Base-by-base conservation (phyloP, 306 rosid species). In the Quercus ilex region DNA sequence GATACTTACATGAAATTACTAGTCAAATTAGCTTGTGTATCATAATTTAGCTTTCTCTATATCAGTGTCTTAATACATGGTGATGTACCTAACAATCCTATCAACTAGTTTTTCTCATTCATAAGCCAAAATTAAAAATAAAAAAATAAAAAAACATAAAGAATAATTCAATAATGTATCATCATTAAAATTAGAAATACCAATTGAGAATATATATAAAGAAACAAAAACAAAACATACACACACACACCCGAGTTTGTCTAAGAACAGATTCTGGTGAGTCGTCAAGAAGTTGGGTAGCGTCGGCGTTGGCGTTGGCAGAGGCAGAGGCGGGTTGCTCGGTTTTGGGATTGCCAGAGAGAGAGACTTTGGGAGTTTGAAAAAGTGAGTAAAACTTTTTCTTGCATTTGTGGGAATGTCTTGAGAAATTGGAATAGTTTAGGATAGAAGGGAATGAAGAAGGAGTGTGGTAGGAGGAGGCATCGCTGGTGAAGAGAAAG, bases 241-340 rank as follows among this genome's bases (percentile, higher is more conserved):
- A 62, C n/a, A n/a, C 69, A 85, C 86, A 73, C 88, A 94, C 98
- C 97, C 89, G 93, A 85, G 94, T 74, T 25, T 38, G 92, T 21
- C 91, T 85, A 88, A 80, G 4, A 15, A 74, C 70, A 38, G 46
- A 7, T 5, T 86, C 88, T 5, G 74, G 52, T 21, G 89, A 81
- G 70, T 78, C 88, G 57, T 81, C 85, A 18, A 85, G 85, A 21
- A 80, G 71, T 83, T 73, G 81, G 38, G 51, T 58, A 46, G 20
- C 18, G 28, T 57, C 13, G 3, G 11, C 41, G 41, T 33, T 35
- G 41, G 41, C 46, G 3, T 41, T 8, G 46, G 46, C 46, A 41
- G 46, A 41, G 53, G 53, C 53, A 12, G 53, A 49, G 53, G 53
- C 72, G 1, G 77, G 17, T 78, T 71, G 84, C 19, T 86, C 88